Conservation (phyloP, 2,329 filamentous ascomycete species). For the Alternaria arborescens region DNA sequence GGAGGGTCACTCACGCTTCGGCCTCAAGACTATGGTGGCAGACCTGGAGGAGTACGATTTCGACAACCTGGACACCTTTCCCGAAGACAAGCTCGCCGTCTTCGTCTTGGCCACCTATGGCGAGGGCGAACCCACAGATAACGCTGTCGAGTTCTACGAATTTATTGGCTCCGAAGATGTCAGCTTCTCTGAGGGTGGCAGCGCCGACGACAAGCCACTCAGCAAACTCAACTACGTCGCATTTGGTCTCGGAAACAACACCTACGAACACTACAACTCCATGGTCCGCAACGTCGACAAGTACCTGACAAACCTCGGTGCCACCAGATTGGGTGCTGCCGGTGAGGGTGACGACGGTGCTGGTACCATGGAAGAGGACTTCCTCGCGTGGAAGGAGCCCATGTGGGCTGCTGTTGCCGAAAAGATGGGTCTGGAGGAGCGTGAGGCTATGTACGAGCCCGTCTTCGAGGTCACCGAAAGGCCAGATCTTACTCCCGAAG, state of each 20-base stretch:
- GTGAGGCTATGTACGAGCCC: constrained; percentile 94
- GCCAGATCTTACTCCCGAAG: constrained; percentile 75
- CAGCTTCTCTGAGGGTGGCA: constrained; percentile 75
- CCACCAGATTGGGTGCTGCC: constrained; percentile 81
- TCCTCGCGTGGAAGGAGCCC: constrained; percentile 97
- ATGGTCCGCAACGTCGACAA: constrained; percentile 95
- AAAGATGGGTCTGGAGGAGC: constrained; percentile 89
- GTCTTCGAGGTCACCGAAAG: constrained; percentile 84
- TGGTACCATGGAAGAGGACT: constrained; percentile 99
- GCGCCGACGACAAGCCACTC: constrained; percentile 73
- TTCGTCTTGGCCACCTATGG: constrained; percentile 98
- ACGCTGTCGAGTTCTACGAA: constrained; percentile 98
- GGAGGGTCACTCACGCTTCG: constrained; percentile 95
- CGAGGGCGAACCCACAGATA: constrained; percentile 97
- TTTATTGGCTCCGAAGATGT: constrained; percentile 86
- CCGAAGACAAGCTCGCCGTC: constrained; percentile 89
- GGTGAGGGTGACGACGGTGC: constrained; percentile 98
- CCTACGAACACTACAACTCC: constrained; percentile 98
- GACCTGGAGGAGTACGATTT: constrained; percentile 98
- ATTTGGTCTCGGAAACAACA: constrained; percentile 98
- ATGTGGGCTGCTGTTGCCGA: constrained; percentile 92
- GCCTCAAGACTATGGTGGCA: constrained; percentile 96
- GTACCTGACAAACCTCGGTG: constrained; percentile 82
- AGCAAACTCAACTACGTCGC: constrained; percentile 89
- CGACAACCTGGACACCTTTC: constrained; percentile 88